Evolutionary conservation across 2,329 filamentous ascomycete genomes (phyloP).

Genomic region (Neoascochyta sp.): DNA sequence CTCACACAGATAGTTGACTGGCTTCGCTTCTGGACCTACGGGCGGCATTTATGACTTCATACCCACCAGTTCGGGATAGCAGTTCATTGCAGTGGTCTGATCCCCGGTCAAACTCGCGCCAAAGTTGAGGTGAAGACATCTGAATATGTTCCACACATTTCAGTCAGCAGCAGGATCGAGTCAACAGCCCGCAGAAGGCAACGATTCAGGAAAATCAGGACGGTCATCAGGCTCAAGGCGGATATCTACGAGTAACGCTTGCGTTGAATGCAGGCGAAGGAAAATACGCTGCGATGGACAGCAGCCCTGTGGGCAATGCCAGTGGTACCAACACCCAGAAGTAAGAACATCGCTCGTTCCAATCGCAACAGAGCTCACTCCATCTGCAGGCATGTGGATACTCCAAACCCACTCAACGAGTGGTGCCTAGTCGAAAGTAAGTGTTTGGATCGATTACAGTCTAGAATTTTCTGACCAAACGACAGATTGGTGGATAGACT

Average conservation of each 20-base stretch:
- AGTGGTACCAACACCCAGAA: conserved; percentile 76
- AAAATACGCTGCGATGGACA: conserved; percentile 83
- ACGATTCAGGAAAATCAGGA: conserved; percentile 34
- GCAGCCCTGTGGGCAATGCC: conserved; percentile 77
- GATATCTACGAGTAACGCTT: conserved; percentile 57
- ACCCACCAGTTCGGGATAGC: background rate
- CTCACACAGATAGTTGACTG: conserved; percentile 9
- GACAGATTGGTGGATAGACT: conserved; percentile 59
- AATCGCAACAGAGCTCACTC: conserved; percentile 1
- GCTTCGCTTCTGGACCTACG: conserved; percentile 6
- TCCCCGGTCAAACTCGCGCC: too few species aligned
- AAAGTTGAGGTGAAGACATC: too few species aligned
- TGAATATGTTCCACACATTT: conserved; percentile 46
- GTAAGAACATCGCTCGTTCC: conserved; percentile 5
- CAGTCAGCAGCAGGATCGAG: conserved; percentile 36
- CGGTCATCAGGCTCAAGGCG: conserved; percentile 40
- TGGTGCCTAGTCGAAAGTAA: conserved; percentile 75
- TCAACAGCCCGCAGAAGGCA: conserved; percentile 32
- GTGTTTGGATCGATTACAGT: conserved; percentile 30
- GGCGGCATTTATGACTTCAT: conserved; percentile 5
- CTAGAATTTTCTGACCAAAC: too few species aligned
- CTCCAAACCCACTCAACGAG: conserved; percentile 72
- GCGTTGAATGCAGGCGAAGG: conserved; percentile 71
- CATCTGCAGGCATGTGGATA: conserved; percentile 61
- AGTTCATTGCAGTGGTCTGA: background rate